Conservation (phyloP, 2,329 filamentous ascomycete species). For the Emmonsiellopsis sp. region DNA sequence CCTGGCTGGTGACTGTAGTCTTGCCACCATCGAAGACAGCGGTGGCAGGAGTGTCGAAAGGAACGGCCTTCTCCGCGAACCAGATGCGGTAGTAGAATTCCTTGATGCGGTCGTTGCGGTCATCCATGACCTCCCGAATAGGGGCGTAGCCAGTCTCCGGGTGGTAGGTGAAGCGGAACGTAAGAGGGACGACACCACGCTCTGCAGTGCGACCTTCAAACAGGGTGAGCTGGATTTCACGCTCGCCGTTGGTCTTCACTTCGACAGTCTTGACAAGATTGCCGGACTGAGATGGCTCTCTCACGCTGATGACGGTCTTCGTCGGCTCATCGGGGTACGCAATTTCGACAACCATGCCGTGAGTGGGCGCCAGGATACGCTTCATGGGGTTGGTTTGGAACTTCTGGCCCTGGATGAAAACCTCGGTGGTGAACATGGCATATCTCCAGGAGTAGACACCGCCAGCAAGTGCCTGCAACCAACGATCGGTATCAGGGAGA, state of each 20-base stretch:
- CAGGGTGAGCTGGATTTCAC: constrained; percentile 79
- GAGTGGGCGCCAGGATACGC: constrained; percentile 77
- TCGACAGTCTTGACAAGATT: constrained; percentile 85
- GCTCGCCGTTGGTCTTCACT: constrained; percentile 63
- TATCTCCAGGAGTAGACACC: constrained; percentile 84
- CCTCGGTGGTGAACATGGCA: constrained; percentile 85
- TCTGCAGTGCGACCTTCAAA: constrained; percentile 88
- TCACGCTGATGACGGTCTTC: constrained; percentile 77
- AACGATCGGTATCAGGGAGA: constrained; percentile 71
- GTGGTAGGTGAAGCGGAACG: constrained; percentile 84
- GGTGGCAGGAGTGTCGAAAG: constrained; percentile 76
- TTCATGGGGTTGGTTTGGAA: constrained; percentile 96
- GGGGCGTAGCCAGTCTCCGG: constrained; percentile 96
- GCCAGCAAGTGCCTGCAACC: constrained; percentile 82
- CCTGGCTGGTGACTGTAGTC: constrained; percentile 77
- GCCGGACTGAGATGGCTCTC: constrained; percentile 76
- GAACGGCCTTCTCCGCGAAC: constrained; percentile 80
- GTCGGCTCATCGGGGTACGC: constrained; percentile 67
- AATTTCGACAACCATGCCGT: constrained; percentile 85
- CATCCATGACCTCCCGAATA: constrained; percentile 91
- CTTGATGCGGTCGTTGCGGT: constrained; percentile 95
- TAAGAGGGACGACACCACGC: constrained; percentile 70
- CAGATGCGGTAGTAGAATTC: constrained; percentile 98
- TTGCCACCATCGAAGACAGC: constrained; percentile 85
- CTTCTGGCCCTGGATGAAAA: constrained; percentile 89